Conservation (phyloP, 441 rosid species). For the Populus hybrid region DNA sequence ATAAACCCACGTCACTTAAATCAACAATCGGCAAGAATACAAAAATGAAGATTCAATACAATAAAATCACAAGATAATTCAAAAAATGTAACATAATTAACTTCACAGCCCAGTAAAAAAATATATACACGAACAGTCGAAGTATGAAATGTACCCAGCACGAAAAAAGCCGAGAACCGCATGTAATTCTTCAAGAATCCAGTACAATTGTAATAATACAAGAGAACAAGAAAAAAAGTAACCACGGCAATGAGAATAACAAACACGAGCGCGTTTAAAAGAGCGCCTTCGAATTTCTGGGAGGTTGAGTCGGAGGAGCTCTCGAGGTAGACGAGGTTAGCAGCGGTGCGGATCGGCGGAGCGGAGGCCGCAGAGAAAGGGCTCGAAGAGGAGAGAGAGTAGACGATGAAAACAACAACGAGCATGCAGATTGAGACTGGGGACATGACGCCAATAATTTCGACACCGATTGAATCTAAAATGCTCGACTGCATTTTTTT, state of each 20-base stretch:
- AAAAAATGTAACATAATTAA: not conserved
- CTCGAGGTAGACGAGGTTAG: slow-evolving; percentile 87
- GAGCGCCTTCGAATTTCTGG: slow-evolving; percentile 79
- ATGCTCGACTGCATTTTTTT: slow-evolving; percentile 73
- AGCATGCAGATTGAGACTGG: slow-evolving; percentile 95
- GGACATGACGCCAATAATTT: slow-evolving; percentile 90
- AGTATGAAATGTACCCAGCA: slow-evolving; percentile 42
- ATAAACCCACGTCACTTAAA: not conserved
- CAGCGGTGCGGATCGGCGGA: slow-evolving; percentile 79
- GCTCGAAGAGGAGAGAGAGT: slow-evolving; percentile 65
- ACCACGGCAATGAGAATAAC: slow-evolving; percentile 66
- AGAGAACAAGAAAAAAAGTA: slow-evolving; percentile 76
- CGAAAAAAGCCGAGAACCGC: slow-evolving; percentile 91
- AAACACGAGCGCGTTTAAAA: slow-evolving; percentile 80
- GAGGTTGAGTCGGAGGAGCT: slow-evolving; percentile 68
- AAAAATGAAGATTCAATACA: not conserved
- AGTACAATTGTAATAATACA: slow-evolving; percentile 91
- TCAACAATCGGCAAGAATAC: not conserved
- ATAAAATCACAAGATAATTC: not conserved
- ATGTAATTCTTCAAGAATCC: slow-evolving; percentile 86
- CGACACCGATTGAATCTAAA: slow-evolving; percentile 69
- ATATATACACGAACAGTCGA: not conserved
- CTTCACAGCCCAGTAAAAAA: not conserved
- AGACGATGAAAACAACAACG: slow-evolving; percentile 85
- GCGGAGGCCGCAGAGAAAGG: slow-evolving; percentile 43